Evolutionary conservation across 2,329 filamentous ascomycete species (phyloP), one percentile per base, ranked within the genome.

Genomic region (Plectosphaerella cucumerina): DNA sequence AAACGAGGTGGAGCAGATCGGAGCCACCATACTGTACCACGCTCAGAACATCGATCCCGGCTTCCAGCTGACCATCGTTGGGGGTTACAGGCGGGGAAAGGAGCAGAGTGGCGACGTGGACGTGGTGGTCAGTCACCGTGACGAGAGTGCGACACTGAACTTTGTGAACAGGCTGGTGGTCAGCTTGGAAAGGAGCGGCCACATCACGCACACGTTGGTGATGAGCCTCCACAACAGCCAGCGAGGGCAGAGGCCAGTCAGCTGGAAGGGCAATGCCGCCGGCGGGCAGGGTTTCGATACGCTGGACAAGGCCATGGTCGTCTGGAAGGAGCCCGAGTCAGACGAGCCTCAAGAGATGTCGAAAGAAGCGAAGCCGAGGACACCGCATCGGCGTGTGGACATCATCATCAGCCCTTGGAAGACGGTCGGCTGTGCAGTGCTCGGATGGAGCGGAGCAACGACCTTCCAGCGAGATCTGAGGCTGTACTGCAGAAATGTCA

Each of bases 401-500:
- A 96, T 97, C 52, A 93, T 97, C 58, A 76, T 97, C 54, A 85
- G 84, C 20, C 90, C 92, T 0, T 97, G 93, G 89, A 86, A 85
- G 50, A 96, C 90, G 0, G 84, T 89, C 0, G 93, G 94, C 0
- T 97, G 91, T 59, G 93, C 92, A 0, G 78, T 97, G 4, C 71
- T 93, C 17, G 92, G 91, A 2, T 97, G 93, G 94, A 87, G 82
- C 15, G 89, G 91, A 1, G 93, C 85, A 1, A 96, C 86, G 0
- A 97, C 91, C 0, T 97, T 97, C 59, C 84, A 97, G 72, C 77
- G 93, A 21, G 94, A 97, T 66, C 65, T 97, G 49, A 76, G 93
- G 39, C 74, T 86, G 33, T 96, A 93, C 68, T 90, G 86, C 54
- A 92, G 89, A 66, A 77, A 84, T 35, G 75, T 79, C 51, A 85